phyloP scores from a whole-genome alignment of 2,329 filamentous ascomycete genomes.

The Microcyclospora tardicrescens region DNA sequence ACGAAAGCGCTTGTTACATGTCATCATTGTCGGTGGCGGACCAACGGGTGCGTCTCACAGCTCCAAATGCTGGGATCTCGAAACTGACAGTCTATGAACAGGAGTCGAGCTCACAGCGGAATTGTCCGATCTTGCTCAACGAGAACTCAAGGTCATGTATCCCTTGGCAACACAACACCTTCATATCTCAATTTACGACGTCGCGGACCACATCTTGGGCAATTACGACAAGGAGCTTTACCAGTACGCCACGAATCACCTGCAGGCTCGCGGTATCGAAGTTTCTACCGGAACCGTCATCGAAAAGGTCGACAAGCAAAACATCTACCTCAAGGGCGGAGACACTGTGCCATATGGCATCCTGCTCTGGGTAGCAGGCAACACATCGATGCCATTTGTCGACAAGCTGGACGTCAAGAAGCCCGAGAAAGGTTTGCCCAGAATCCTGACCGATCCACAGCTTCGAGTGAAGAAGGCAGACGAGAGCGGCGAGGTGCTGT shows the following conservation, averaged over 20 bases:
- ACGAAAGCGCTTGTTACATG: slow-evolving; percentile 24
- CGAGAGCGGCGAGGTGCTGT: slow-evolving; percentile 10
- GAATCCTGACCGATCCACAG: slow-evolving; percentile 24
- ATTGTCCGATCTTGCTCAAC: slow-evolving; percentile 25
- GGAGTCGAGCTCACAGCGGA: slow-evolving; percentile 30
- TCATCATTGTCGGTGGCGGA: slow-evolving; percentile 31
- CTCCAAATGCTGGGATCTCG: no score
- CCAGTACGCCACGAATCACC: slow-evolving; percentile 29
- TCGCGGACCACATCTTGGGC: slow-evolving; percentile 28
- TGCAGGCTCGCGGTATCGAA: slow-evolving; percentile 25
- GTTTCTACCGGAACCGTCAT: slow-evolving; percentile 28
- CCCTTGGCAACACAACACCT: no score
- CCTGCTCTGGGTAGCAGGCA: slow-evolving; percentile 29
- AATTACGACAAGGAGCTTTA: slow-evolving; percentile 31
- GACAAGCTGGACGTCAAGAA: slow-evolving; percentile 24
- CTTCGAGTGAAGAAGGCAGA: slow-evolving; percentile 17
- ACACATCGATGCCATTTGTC: slow-evolving; percentile 22
- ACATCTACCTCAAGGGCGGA: slow-evolving; percentile 24
- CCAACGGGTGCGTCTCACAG: slow-evolving; percentile 22
- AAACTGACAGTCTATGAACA: no score
- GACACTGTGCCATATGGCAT: slow-evolving; percentile 26
- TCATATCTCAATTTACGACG: slow-evolving; percentile 32
- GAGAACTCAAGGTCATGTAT: no score
- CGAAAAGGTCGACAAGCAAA: slow-evolving; percentile 23
- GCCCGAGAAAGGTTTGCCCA: slow-evolving; percentile 18